These are phyloP conservation scores for Cladosporium sp. DNA, from an alignment of 2,329 filamentous ascomycete genomes.

Conservation along the genomic window DNA sequence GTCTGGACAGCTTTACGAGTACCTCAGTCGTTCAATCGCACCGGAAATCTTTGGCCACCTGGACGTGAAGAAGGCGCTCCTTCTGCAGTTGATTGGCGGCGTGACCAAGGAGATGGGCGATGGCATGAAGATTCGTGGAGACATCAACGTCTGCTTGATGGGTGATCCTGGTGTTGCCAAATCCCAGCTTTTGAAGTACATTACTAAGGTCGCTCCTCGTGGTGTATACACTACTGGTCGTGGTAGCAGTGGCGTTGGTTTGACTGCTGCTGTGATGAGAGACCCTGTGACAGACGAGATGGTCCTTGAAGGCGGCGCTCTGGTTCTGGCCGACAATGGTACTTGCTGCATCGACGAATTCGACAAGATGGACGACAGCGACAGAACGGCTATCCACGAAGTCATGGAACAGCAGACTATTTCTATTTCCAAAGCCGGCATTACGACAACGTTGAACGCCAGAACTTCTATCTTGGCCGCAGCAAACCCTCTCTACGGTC, in stretches of 20 bases:
- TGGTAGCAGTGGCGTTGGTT: conserved; percentile 73
- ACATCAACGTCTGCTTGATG: conserved; percentile 98
- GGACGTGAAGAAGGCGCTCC: conserved; percentile 94
- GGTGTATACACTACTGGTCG: conserved; percentile 79
- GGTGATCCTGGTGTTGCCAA: conserved; percentile 99
- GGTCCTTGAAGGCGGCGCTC: conserved; percentile 73
- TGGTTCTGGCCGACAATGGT: conserved; percentile 74
- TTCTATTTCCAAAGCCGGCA: conserved; percentile 84
- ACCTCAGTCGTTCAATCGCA: conserved; percentile 89
- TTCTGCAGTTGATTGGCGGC: conserved; percentile 92
- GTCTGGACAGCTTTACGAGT: conserved; percentile 90
- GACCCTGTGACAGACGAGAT: conserved; percentile 80
- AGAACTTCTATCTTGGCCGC: conserved; percentile 79
- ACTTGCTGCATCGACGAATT: conserved; percentile 85
- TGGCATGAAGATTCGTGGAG: conserved; percentile 96
- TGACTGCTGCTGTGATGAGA: conserved; percentile 77
- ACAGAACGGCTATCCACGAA: conserved; percentile 77
- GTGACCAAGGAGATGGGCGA: conserved; percentile 96
- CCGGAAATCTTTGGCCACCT: conserved; percentile 95
- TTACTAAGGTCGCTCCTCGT: conserved; percentile 92
- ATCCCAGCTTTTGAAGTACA: conserved; percentile 96
- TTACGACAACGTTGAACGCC: conserved; percentile 93
- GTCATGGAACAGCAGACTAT: conserved; percentile 87
- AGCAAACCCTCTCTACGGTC: conserved; percentile 93
- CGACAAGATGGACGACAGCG: conserved; percentile 83